Conservation (phyloP, 345 rosid species). For the Salix purpurea region DNA sequence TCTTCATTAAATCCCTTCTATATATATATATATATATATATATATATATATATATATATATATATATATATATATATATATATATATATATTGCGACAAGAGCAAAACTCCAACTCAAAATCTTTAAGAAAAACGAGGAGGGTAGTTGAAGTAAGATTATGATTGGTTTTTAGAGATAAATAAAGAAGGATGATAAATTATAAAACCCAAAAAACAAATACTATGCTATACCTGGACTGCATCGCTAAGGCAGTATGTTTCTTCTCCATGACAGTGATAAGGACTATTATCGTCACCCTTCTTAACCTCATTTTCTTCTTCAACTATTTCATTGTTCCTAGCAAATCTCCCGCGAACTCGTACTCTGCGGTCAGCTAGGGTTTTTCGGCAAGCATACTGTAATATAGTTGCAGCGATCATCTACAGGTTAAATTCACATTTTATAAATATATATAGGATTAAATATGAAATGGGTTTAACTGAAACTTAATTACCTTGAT, state of each 20-base stretch:
- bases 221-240: neutral
- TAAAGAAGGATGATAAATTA: too few species aligned
- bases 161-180: too few species aligned
- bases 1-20: neutral
- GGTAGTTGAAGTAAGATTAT: too few species aligned
- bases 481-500: slow-evolving; percentile 51
- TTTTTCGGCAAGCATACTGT: slow-evolving; percentile 90
- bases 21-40: too few species aligned
- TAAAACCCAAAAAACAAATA: too few species aligned
- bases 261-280: slow-evolving; percentile 28
- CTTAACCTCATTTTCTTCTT: slow-evolving; percentile 42
- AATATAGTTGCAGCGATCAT: neutral
- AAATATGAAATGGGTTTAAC: neutral
- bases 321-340: slow-evolving; percentile 55
- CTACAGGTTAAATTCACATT: neutral
- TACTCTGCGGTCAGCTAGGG: slow-evolving; percentile 84
- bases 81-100: neutral
- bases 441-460: neutral
- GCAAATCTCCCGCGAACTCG: slow-evolving; percentile 93
- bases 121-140: too few species aligned
- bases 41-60: too few species aligned
- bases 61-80: too few species aligned
- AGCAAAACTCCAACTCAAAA: neutral
- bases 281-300: slow-evolving; percentile 34
- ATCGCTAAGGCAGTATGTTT: slow-evolving; percentile 27